Percentiles rank a stretch among this genome's conserved stretches.
phyloP scores from a whole-genome alignment of 306 rosid genomes.

The Castanea sativa region DNA sequence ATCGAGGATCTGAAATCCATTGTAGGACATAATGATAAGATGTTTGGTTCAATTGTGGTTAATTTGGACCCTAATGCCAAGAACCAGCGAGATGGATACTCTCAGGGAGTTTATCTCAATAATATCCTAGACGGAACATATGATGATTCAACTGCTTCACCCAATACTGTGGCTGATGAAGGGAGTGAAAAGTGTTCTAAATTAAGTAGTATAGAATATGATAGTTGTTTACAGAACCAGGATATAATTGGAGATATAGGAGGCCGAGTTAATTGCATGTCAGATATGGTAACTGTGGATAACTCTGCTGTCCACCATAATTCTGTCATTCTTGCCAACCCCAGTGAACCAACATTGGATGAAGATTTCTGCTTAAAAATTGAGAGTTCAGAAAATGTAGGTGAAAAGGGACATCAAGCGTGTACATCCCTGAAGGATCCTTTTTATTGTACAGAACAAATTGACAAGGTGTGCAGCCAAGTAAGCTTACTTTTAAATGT shows the following conservation, averaged over 20 bases:
- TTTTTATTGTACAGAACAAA: constrained; percentile 21
- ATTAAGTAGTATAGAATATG: background rate
- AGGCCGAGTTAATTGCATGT: background rate
- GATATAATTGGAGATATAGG: constrained; percentile 19
- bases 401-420: constrained; percentile 18
- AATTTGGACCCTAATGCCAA: constrained; percentile 17
- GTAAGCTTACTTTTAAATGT: constrained; percentile 21
- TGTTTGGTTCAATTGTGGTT: constrained; percentile 3
- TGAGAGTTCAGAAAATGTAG: constrained; percentile 28
- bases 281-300: constrained; percentile 13
- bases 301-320: constrained; percentile 1
- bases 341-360: constrained; percentile 21
- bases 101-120: constrained; percentile 15
- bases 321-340: constrained; percentile 14
- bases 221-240: constrained; percentile 11
- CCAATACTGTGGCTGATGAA: constrained; percentile 10
- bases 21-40: constrained; percentile 3
- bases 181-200: constrained; percentile 11
- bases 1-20: constrained; percentile 1
- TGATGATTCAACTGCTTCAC: background rate
- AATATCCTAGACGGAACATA: background rate
- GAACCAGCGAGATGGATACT: constrained; percentile 21
- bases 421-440: constrained; percentile 8
- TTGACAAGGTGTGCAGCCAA: constrained; percentile 1
- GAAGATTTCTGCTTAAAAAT: constrained; percentile 9